Base-by-base conservation (phyloP, 2,329 filamentous ascomycete genomes). In the Colletotrichum eleusines region DNA sequence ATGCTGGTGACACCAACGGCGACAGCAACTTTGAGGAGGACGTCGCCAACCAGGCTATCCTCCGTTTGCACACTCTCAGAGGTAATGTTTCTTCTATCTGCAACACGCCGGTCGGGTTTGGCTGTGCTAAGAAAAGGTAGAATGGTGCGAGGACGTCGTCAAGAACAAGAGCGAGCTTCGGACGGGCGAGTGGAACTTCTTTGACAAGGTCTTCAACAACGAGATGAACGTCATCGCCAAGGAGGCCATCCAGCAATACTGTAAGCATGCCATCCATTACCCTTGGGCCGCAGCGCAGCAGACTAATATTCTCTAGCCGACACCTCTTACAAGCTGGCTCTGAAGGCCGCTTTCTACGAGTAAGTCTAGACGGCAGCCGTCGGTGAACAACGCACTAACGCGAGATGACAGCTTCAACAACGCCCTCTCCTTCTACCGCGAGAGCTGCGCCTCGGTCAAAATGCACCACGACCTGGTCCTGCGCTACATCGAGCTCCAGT, bases 11-110 rank as follows among this genome's bases (percentile, higher is more conserved):
- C 78, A 94, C 93, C 74, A 94, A 98, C 73, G 92, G 94, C 73
- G 96, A 99, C 81, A 95, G 95, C 76, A 99, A 99, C 85, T 97
- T 99, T 74, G 96, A 98, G 78, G 96, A 99, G 84, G 90, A 92
- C 66, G 94, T 98, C 48, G 96, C 96, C 50, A 96, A 98, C 82
- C 93, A 91, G 79, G 95, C 91, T 78, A 97, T 98, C 76, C 86
- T 98, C 73, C 91, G 94, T 77, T 88, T 98, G 63, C 95, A 90
- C 79, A 89, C 86, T 77, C 35, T 75, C 28, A 73, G 73, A 66
- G 63, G 73, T 73, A n/a, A 73, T 26, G 60, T 71, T 42, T 50
- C 7, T 42, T 50, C 7, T 44, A 7, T 44, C 2, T 11, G 8
- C 28, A 2, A 18, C 9, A 18, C 14, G 18, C 3, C 23, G n/a